Percentiles rank a stretch among this genome's conserved stretches.
phyloP scores from a whole-genome alignment of 306 rosid genomes.

The Rosa multiflora region DNA sequence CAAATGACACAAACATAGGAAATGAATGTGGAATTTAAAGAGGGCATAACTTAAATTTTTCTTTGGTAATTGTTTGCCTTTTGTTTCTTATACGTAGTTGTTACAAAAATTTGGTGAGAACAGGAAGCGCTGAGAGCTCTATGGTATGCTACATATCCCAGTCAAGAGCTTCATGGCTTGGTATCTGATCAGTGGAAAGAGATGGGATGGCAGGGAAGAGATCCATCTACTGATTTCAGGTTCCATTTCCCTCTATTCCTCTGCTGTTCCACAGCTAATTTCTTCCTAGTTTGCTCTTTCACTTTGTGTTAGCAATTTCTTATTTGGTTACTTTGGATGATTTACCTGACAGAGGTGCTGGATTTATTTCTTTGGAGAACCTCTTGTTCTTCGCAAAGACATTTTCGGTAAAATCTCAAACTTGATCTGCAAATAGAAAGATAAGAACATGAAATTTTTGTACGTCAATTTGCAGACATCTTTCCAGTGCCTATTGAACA shows the following conservation, averaged over 20 bases:
- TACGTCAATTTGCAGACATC: constrained; percentile 44
- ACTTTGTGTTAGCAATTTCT: constrained; percentile 15
- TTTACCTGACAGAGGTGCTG: constrained; percentile 71
- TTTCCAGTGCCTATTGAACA: constrained; percentile 61
- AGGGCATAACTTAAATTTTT: not conserved
- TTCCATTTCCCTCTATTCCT: constrained; percentile 27
- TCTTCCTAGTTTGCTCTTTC: constrained; percentile 4
- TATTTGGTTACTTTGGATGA: constrained; percentile 9
- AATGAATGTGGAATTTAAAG: not conserved
- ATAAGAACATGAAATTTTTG: not conserved
- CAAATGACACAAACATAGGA: not conserved
- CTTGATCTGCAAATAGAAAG: not conserved
- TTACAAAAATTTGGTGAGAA: constrained; percentile 29
- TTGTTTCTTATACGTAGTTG: constrained; percentile 18
- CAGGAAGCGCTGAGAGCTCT: constrained; percentile 87
- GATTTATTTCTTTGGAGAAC: constrained; percentile 93
- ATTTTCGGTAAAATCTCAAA: constrained; percentile 53
- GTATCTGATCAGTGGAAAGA: constrained; percentile 95
- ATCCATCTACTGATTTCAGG: constrained; percentile 97
- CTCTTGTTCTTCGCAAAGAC: constrained; percentile 83
- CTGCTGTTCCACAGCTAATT: not conserved
- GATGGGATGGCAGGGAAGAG: constrained; percentile 99
- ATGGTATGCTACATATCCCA: constrained; percentile 77
- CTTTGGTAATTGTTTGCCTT: constrained; percentile 14
- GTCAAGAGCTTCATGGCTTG: constrained; percentile 70